Evolutionary conservation across 345 rosid genomes (phyloP), one percentile per base, ranked within the genome.

Genomic region (Heritiera littoralis): DNA sequence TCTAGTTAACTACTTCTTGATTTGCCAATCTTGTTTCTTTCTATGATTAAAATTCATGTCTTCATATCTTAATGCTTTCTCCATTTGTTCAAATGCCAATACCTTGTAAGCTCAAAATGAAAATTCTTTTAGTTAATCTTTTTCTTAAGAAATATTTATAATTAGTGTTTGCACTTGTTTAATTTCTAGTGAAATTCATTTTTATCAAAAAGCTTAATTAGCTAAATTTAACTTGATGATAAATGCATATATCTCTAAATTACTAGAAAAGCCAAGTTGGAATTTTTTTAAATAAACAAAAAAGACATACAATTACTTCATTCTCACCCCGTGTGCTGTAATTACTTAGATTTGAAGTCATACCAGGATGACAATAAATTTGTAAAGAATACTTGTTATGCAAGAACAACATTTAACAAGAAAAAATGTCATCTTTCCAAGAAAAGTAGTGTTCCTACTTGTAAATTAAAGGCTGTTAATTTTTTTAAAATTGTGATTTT

Each of bases 321-420:
- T 69, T 69, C 4, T 15, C 52, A 41, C 12, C 35, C 13, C 20
- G 28, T 49, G 43, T 49, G 60, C 32, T 7, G 12, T 15, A 66
- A 0, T 77, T 41, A 43, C 74, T 67, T 77, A 15, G 66, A 52
- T 79, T 70, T 71, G 52, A 79, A 79, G 74, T 61, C 55, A 73
- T 68, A 48, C 58, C 32, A 54, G 6, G 45, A 38, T 20, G 41
- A 14, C 13, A 66, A 66, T 66, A 12, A 20, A 66, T 40, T 66
- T 18, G 52, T 20, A 38, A 77, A 14, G 66, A 49, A 35, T 32
- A 15, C 38, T 40, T 52, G 32, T 38, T 32, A n/a, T 41, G n/a
- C 40, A 9, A 15, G 45, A 76, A 15, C 15, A 74, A 23, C 30
- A 46, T 3, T 30, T 46, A 14, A 13, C 28, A 1, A 15, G 40